phyloP scores from a whole-genome alignment of 768 basidiomycete genomes.

The Leccinellum luteum region DNA sequence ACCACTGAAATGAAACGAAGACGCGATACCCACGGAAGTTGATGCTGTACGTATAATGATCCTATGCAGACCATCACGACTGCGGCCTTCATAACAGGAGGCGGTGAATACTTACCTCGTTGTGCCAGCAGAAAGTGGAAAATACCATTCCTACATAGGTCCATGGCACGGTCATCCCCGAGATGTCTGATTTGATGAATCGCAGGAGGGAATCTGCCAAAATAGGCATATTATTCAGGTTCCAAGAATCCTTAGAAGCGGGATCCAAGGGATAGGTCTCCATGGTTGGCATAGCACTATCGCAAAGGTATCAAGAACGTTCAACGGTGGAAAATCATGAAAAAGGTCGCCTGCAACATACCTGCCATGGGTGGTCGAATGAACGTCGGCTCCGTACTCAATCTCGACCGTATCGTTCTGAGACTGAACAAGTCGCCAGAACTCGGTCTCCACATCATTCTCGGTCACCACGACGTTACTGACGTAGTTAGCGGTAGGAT shows the following conservation, averaged over 20 bases:
- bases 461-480: constrained; percentile 75
- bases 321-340: constrained; percentile 29
- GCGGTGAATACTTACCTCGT: constrained; percentile 60
- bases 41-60: constrained; percentile 97
- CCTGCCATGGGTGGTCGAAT: constrained; percentile 97
- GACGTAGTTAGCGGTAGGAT: constrained; percentile 53
- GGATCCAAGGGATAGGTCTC: constrained; percentile 89
- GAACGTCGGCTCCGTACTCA: constrained; percentile 99
- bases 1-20: constrained; percentile 16
- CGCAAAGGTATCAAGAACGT: constrained; percentile 10
- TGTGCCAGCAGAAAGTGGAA: constrained; percentile 99
- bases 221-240: constrained; percentile 96
- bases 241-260: constrained; percentile 93
- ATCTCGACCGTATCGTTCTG: constrained; percentile 91
- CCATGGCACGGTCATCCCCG: constrained; percentile 99
- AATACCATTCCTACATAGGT: constrained; percentile 99
- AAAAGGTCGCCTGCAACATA: constrained; percentile 36
- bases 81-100: constrained; percentile 19
- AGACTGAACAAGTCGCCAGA: constrained; percentile 94
- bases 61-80: constrained; percentile 45
- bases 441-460: constrained; percentile 90
- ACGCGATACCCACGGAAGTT: constrained; percentile 71
- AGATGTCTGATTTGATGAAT: constrained; percentile 98
- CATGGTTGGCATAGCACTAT: constrained; percentile 90
- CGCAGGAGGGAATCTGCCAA: constrained; percentile 89